Conservation (phyloP, 75 land plant genomes). For the Ceratopteris richardii region DNA sequence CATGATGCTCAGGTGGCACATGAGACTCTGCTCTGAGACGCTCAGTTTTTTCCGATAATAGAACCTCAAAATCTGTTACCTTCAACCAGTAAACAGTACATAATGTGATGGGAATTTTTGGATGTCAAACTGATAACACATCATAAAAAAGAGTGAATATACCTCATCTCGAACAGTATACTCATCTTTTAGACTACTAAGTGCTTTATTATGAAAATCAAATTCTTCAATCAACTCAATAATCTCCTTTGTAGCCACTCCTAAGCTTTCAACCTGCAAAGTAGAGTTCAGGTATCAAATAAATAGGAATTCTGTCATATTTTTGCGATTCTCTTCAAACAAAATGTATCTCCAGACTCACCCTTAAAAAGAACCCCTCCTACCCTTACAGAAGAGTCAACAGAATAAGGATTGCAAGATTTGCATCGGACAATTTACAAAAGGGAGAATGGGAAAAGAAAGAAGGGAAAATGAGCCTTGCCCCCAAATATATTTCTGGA, state of each 20-base stretch:
- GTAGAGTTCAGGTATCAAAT: no score
- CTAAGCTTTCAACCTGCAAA: slow-evolving; percentile 50
- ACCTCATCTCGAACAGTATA: slow-evolving; percentile 50
- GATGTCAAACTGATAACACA: neutral
- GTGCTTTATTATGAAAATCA: slow-evolving; percentile 24
- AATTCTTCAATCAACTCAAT: slow-evolving; percentile 36
- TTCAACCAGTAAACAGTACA: slow-evolving; percentile 7
- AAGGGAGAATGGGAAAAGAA: no score
- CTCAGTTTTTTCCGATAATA: slow-evolving; percentile 44
- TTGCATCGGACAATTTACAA: no score
- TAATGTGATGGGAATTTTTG: neutral
- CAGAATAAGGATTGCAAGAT: no score
- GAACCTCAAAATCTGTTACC: slow-evolving; percentile 62
- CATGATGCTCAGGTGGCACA: slow-evolving; percentile 30
- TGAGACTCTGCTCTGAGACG: slow-evolving; percentile 31
- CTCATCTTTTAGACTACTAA: slow-evolving; percentile 26
- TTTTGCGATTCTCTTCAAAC: no score
- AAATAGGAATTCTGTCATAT: no score
- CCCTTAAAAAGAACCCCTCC: no score
- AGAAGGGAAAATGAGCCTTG: no score
- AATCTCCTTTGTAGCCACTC: slow-evolving; percentile 40
- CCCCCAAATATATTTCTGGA: no score
- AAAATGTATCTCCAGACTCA: no score
- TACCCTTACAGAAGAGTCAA: no score
- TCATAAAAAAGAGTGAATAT: neutral